Conservation (phyloP, 805 yeast genomes). For the Cyberlindnera misumaiensis region DNA sequence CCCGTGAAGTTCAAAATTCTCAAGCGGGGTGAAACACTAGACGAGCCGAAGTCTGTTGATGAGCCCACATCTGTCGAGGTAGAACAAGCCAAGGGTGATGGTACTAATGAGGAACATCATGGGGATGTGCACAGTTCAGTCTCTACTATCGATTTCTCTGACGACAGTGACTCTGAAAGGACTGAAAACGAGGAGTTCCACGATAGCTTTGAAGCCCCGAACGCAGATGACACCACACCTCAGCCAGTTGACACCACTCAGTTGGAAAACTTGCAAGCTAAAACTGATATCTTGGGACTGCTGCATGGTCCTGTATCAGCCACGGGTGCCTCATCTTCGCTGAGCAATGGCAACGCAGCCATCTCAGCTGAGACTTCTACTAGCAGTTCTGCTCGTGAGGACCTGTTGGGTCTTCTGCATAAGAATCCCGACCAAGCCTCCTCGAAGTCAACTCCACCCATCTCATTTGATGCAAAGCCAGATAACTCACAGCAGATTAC, state of each 20-base stretch:
- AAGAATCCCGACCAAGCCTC: background rate
- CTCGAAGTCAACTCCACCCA: too few relatives aligned
- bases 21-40: conserved; percentile 31
- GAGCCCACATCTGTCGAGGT: background rate
- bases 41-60: conserved; percentile 8
- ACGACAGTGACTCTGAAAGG: conserved; percentile 8
- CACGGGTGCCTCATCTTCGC: background rate
- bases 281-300: conserved; percentile 9
- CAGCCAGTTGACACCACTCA: conserved; percentile 11
- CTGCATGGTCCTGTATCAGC: conserved; percentile 7
- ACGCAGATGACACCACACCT: conserved; percentile 5
- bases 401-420: conserved; percentile 5
- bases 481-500: too few relatives aligned
- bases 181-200: conserved; percentile 3
- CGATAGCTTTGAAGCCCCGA: conserved; percentile 2
- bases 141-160: conserved; percentile 18
- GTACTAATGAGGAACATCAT: background rate
- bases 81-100: background rate
- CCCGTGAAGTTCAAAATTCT: conserved; percentile 28
- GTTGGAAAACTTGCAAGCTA: conserved; percentile 3
- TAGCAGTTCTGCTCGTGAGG: conserved; percentile 1
- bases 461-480: too few relatives aligned
- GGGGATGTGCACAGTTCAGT: conserved; percentile 8
- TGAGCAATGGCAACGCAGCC: too few relatives aligned
- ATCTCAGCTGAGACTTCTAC: too few relatives aligned